Evolutionary conservation across 305 asterid genomes (phyloP), one percentile per base, ranked within the genome.

Genomic region (Solanum hybrid): DNA sequence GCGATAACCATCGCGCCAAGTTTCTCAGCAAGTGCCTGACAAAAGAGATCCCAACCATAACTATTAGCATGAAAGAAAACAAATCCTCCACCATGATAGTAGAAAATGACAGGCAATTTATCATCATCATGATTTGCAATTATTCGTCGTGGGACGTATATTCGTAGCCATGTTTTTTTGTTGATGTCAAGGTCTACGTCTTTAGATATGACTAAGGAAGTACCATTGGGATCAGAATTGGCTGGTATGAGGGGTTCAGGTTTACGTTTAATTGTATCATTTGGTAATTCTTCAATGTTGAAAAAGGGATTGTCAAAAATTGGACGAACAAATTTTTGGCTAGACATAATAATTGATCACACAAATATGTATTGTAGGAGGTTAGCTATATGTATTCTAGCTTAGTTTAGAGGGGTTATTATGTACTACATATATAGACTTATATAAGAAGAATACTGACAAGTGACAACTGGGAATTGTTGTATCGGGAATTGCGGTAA

Each of bases 61-160:
- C 92, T 27, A 36, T 91, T 92, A 1, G 93, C 95, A 76, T 91
- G 90, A 90, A 76, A 76, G 78, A 93, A 86, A 71, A 95, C 91
- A 69, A 93, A 94, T 10, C 96, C 97, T 3, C 97, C 94, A 5
- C 96, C 97, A 78, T 95, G 97, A 38, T 90, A 94, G 93, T 93
- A 95, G 2, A 95, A 27, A 6, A 94, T 91, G 2, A 95, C 66
- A 3, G 97, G 97, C 20, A 94, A 89, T 51, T 95, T 27, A 13
- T 90, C 26, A 0, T 89, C 46, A 0, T 90, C 86, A 29, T 88
- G 85, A 11, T 3, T 17, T 22, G 56, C 3, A 22, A 79, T 56
- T 79, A 79, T 40, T 22, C 85, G 75, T 40, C 89, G 87, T 36
- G 94, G 94, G 9, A 92, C 37, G 79, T 91, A 92, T 4, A 93